Evolutionary conservation across 148 eudicot genomes (phyloP).

Genomic region (Rhododendron griersonianum): DNA sequence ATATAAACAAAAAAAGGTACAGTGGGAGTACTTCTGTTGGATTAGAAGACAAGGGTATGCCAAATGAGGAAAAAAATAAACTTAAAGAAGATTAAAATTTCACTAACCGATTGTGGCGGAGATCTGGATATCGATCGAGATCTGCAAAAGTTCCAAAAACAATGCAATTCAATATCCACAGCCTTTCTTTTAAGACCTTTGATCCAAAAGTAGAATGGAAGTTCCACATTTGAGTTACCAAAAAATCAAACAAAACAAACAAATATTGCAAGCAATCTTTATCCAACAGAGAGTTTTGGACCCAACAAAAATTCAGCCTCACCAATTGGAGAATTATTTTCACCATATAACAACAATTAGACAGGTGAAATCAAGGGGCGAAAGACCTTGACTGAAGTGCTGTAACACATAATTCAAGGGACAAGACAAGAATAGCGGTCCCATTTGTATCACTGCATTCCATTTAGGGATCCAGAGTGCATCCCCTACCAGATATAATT

Average conservation of each 20-base stretch:
- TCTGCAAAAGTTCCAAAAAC: constrained; percentile 33
- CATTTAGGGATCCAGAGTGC: constrained; percentile 13
- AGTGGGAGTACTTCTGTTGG: background rate
- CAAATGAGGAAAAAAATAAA: background rate
- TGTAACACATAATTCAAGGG: background rate
- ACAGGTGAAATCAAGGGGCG: constrained; percentile 10
- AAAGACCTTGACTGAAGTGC: constrained; percentile 9
- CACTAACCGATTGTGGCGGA: constrained; percentile 26
- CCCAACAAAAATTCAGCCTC: constrained; percentile 20
- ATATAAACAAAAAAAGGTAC: background rate
- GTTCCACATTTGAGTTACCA: background rate
- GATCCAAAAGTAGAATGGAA: constrained; percentile 11
- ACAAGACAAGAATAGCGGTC: background rate
- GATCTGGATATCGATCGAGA: constrained; percentile 48
- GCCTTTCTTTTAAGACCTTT: background rate
- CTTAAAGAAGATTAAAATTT: background rate
- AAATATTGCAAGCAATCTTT: background rate
- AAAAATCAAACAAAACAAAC: background rate
- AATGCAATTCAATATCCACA: background rate
- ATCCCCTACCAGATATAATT: constrained; percentile 21
- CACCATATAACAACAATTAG: constrained; percentile 14
- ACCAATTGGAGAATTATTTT: constrained; percentile 20
- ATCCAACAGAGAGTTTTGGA: background rate
- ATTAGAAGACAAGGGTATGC: no score
- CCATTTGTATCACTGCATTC: constrained; percentile 1